A percentile compares a stretch with the other conserved stretches of the same genome.
These are phyloP conservation scores for Medicago ruthenica DNA, from an alignment of 306 rosid genomes.

Conservation along the genomic window DNA sequence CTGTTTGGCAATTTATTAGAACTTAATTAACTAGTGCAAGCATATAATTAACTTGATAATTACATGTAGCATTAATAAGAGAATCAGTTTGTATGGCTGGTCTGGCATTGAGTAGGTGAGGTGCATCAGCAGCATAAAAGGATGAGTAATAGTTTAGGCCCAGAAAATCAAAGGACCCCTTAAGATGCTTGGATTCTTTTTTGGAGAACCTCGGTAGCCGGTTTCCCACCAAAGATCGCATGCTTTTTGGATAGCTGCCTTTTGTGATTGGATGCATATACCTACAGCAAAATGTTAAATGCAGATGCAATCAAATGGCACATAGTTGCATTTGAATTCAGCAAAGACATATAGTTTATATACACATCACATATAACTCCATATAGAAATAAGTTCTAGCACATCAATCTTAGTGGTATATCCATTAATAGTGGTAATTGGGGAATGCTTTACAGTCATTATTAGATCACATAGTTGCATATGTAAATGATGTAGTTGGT, in stretches of 20 bases:
- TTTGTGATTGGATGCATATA: constrained; percentile 48
- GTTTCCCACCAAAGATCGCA: constrained; percentile 41
- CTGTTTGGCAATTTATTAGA: too few species aligned
- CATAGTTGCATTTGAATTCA: background rate
- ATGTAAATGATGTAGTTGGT: constrained; percentile 7
- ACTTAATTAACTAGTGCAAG: constrained; percentile 5
- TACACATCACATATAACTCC: too few species aligned
- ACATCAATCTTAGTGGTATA: too few species aligned
- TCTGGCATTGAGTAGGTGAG: constrained; percentile 33
- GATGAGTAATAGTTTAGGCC: constrained; percentile 54
- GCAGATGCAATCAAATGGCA: background rate
- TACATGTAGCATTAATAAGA: constrained; percentile 50
- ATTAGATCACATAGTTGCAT: constrained; percentile 15
- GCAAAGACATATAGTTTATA: too few species aligned
- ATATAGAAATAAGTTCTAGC: too few species aligned
- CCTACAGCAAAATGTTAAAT: constrained; percentile 30
- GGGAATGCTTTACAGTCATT: too few species aligned
- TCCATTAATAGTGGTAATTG: too few species aligned
- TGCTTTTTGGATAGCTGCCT: constrained; percentile 49
- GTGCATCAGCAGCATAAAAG: constrained; percentile 45
- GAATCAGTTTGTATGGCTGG: constrained; percentile 44
- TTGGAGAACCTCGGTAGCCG: constrained; percentile 43
- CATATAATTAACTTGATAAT: constrained; percentile 33
- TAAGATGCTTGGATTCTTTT: constrained; percentile 40
- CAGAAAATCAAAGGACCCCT: constrained; percentile 51